Conservation (phyloP, 169 alveolate species). For the Cryptosporidium ubiquitum region DNA sequence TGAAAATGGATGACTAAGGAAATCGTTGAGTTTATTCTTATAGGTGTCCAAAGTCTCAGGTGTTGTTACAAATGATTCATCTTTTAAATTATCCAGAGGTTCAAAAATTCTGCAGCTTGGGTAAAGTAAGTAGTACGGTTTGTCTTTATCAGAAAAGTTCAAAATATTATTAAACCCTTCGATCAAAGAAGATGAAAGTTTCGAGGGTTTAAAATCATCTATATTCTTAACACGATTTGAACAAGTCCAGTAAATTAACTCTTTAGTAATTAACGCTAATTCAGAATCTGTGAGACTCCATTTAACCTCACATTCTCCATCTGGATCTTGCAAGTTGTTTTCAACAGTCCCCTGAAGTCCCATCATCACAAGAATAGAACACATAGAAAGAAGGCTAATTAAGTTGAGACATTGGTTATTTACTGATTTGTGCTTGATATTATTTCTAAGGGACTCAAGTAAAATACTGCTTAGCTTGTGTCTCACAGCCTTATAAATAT, state of each 20-base stretch:
- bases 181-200: slow-evolving; percentile 14
- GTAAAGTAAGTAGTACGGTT: slow-evolving; percentile 44
- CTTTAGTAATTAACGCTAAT: slow-evolving; percentile 18
- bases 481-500: slow-evolving; percentile 25
- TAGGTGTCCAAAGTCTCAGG: slow-evolving; percentile 4
- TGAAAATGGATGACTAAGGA: slow-evolving; percentile 7
- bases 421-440: slow-evolving; percentile 13
- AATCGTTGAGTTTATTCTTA: slow-evolving; percentile 23
- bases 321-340: slow-evolving; percentile 13
- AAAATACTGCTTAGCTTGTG: slow-evolving; percentile 49
- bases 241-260: slow-evolving; percentile 44
- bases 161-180: slow-evolving; percentile 36
- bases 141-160: background rate
- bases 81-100: slow-evolving; percentile 54
- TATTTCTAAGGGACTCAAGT: slow-evolving; percentile 29
- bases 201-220: background rate
- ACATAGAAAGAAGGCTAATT: slow-evolving; percentile 55
- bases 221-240: background rate
- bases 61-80: slow-evolving; percentile 44
- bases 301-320: slow-evolving; percentile 1
- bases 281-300: slow-evolving; percentile 58
- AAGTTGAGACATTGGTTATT: slow-evolving; percentile 4
- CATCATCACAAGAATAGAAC: slow-evolving; percentile 38
- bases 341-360: slow-evolving; percentile 65
- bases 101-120: slow-evolving; percentile 69